Base-by-base conservation (phyloP, 2,329 filamentous ascomycete genomes). In the Corniculantispora saksenae region DNA sequence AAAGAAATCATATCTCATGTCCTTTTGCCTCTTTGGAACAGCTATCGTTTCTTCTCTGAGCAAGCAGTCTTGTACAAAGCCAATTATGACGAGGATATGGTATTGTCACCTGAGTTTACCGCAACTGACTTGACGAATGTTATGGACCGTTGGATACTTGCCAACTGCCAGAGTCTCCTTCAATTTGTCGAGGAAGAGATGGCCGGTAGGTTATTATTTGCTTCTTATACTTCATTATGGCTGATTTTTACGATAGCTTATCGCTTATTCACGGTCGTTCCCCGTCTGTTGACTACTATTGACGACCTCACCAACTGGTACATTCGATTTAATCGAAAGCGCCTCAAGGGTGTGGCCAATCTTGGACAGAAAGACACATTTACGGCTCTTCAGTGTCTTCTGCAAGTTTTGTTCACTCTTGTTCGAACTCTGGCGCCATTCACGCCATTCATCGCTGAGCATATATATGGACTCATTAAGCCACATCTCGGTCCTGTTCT, bases 271-370 rank as follows among this genome's bases (percentile, higher is more conserved):
- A 96, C 92, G 1, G 92, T 96, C 47, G 92, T 96, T 58, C 92
- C 92, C 8, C 84, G 90, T 66, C 80, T 96, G 66, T 83, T 94
- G 23, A 84, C 84, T 64, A 83, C 94, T 74, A 94, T 96, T 69
- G 93, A 96, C 72, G 91, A 94, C 77, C 90, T 90, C 21, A 95
- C 92, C 10, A 96, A 97, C 78, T 96, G 92, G 92, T 96, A 95
- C 80, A 96, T 96, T 75, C 86, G 92, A 64, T 94, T 95, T 83
- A 95, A 95, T 80, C 86, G 92, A 55, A 91, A 91, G 77, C 87
- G 92, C 61, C 81, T 95, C 69, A 96, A 95, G 86, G 92, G 92
- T 63, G 91, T 92, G 73, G 86, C 90, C 68, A 90, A 91, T 32
- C 78, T 90, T 27, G 70, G 69, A 17, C 8, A 66, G 32, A 85